These are phyloP conservation scores for Aspergillus panamensis DNA, from an alignment of 495 filamentous ascomycete species.

Conservation along the genomic window DNA sequence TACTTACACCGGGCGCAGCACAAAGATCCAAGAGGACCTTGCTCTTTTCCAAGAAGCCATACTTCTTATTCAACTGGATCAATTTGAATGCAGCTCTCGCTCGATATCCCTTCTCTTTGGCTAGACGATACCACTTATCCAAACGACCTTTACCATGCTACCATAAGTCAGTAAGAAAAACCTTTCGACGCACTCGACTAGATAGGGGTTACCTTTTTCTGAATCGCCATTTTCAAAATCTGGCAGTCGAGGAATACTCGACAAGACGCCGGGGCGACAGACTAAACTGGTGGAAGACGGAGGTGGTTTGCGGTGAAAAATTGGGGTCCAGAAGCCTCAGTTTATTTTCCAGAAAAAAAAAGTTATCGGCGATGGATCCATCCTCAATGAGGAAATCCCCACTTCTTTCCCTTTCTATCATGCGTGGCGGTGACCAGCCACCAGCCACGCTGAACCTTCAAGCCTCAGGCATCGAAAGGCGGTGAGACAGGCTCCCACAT, in stretches of 20 bases:
- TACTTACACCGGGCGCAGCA: conserved; percentile 85
- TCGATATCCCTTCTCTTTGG: conserved; percentile 97
- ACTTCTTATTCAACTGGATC: conserved; percentile 98
- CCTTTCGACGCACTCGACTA: not conserved
- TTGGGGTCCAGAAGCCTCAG: conserved; percentile 1
- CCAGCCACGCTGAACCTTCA: conserved; percentile 3
- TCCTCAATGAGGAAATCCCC: not conserved
- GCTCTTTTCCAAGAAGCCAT: conserved; percentile 94
- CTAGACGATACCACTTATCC: conserved; percentile 95
- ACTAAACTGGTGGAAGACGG: conserved; percentile 2
- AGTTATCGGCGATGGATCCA: conserved; percentile 20
- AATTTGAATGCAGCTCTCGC: conserved; percentile 97
- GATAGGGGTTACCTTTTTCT: conserved; percentile 70
- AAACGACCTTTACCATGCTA: conserved; percentile 96
- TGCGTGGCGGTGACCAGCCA: conserved; percentile 13
- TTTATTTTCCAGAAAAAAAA: conserved; percentile 25
- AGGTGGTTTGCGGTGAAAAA: not conserved
- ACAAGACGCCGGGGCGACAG: conserved; percentile 23
- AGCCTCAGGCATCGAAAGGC: conserved; percentile 15
- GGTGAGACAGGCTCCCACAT: not conserved
- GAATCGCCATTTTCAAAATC: conserved; percentile 73
- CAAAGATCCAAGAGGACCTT: conserved; percentile 96
- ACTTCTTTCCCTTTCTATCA: conserved; percentile 17
- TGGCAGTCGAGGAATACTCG: conserved; percentile 25
- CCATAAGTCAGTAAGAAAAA: conserved; percentile 24